Conservation (phyloP, 495 filamentous ascomycete species). For the Podospora bellae-mahoneyi region DNA sequence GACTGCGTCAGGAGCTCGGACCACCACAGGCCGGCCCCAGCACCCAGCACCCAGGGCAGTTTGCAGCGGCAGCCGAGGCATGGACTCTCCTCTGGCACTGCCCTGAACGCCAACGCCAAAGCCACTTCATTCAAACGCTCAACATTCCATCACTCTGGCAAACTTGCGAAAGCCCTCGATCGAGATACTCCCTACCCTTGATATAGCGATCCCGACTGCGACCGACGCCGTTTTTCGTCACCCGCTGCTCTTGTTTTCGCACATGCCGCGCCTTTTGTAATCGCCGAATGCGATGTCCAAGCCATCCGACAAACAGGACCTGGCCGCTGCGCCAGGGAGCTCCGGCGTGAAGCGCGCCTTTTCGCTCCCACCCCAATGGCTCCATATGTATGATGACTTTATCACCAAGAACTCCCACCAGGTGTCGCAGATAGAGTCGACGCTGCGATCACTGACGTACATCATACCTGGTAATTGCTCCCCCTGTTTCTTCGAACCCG, state of each 20-base stretch:
- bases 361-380: slow-evolving; percentile 66
- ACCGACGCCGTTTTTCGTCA: neutral
- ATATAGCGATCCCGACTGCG: neutral
- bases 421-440: slow-evolving; percentile 89
- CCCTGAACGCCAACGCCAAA: neutral
- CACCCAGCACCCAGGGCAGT: neutral
- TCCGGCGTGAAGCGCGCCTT: slow-evolving; percentile 15
- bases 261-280: neutral
- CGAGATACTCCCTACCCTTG: neutral
- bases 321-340: slow-evolving; percentile 1
- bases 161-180: neutral
- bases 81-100: neutral
- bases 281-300: slow-evolving; percentile 13
- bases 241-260: neutral
- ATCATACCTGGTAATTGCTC: slow-evolving; percentile 74
- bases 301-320: slow-evolving; percentile 15
- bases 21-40: neutral
- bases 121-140: neutral
- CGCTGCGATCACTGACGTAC: slow-evolving; percentile 85
- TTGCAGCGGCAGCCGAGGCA: slow-evolving; percentile 20
- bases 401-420: slow-evolving; percentile 91
- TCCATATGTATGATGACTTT: slow-evolving; percentile 81
- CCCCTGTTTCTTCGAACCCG: neutral
- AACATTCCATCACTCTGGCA: slow-evolving; percentile 3
- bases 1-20: slow-evolving; percentile 1